These are phyloP conservation scores for Umbelopsis isabellina DNA, from an alignment of 192 early-diverging fungal genomes.

Conservation along the genomic window DNA sequence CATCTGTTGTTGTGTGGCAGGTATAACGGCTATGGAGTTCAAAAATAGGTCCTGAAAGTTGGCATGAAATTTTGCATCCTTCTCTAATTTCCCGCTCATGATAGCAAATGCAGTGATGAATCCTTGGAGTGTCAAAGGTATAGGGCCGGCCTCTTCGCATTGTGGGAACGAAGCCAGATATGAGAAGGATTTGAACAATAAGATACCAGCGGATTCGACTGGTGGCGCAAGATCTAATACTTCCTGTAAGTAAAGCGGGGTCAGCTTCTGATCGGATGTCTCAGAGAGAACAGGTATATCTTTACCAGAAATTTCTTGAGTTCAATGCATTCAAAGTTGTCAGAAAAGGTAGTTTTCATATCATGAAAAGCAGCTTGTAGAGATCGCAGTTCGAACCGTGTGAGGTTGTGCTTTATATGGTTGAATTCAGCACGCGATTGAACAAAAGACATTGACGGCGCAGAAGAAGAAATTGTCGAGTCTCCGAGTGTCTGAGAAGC, in stretches of 20 bases:
- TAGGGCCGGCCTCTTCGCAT: conserved; percentile 11
- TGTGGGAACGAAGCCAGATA: conserved; percentile 39
- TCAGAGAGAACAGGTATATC: not conserved
- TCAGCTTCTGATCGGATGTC: not conserved
- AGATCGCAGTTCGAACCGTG: conserved; percentile 20
- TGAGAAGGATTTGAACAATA: conserved; percentile 42
- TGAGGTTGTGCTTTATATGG: conserved; percentile 16
- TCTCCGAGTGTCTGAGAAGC: not conserved
- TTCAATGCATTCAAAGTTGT: conserved; percentile 35
- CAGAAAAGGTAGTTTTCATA: conserved; percentile 24
- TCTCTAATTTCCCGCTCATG: conserved; percentile 29
- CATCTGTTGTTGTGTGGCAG: not conserved
- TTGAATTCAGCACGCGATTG: conserved; percentile 9
- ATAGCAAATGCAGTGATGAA: conserved; percentile 35
- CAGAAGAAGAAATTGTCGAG: not conserved
- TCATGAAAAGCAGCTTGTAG: conserved; percentile 25
- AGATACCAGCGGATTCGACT: conserved; percentile 34
- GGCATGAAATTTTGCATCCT: not conserved
- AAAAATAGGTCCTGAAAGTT: conserved; percentile 28
- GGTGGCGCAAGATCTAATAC: conserved; percentile 26
- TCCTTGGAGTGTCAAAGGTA: conserved; percentile 29
- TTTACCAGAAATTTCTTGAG: conserved; percentile 35
- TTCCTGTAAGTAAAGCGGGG: conserved; percentile 16
- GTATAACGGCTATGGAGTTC: conserved; percentile 29
- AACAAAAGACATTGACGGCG: not conserved